These are phyloP conservation scores for Jatropha curcas DNA, from an alignment of 345 rosid species.

Conservation along the genomic window DNA sequence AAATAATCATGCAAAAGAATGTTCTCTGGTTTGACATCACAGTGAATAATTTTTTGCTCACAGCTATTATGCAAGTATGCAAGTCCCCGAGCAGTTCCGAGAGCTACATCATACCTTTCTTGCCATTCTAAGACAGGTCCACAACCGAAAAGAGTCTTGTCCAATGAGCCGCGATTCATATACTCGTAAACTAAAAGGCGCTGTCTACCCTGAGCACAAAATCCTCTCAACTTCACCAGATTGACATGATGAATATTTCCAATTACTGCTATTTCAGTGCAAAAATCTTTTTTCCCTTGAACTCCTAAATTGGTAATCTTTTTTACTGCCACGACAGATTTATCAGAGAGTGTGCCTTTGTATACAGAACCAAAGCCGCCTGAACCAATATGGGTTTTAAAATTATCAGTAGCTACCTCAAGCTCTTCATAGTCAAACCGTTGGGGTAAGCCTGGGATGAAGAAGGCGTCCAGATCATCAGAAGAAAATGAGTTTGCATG, in stretches of 20 bases:
- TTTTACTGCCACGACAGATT: conserved; percentile 28
- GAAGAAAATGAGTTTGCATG: conserved; percentile 41
- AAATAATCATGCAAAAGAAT: conserved; percentile 26
- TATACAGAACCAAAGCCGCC: conserved; percentile 33
- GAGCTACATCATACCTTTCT: conserved; percentile 26
- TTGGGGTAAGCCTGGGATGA: conserved; percentile 52
- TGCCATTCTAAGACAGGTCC: conserved; percentile 29
- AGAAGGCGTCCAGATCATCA: conserved; percentile 64
- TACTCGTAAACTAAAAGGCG: conserved; percentile 34
- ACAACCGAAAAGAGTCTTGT: conserved; percentile 21
- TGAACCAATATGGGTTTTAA: conserved; percentile 22
- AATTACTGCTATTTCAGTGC: conserved; percentile 32
- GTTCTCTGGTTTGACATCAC: conserved; percentile 34
- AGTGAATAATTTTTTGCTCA: conserved; percentile 26
- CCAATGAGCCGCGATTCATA: conserved; percentile 31
- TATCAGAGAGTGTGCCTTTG: conserved; percentile 24
- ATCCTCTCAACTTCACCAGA: conserved; percentile 28
- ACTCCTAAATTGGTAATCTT: conserved; percentile 25
- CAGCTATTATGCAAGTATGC: conserved; percentile 27
- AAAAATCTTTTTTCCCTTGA: conserved; percentile 29
- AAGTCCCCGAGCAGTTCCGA: conserved; percentile 34
- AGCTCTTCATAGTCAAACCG: conserved; percentile 26
- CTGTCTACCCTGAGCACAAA: conserved; percentile 28
- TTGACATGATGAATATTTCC: conserved; percentile 30
- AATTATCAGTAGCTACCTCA: conserved; percentile 24